Base-by-base conservation (phyloP, 225 moss, liverwort and hornwort genomes). In the Climacium dendroides region DNA sequence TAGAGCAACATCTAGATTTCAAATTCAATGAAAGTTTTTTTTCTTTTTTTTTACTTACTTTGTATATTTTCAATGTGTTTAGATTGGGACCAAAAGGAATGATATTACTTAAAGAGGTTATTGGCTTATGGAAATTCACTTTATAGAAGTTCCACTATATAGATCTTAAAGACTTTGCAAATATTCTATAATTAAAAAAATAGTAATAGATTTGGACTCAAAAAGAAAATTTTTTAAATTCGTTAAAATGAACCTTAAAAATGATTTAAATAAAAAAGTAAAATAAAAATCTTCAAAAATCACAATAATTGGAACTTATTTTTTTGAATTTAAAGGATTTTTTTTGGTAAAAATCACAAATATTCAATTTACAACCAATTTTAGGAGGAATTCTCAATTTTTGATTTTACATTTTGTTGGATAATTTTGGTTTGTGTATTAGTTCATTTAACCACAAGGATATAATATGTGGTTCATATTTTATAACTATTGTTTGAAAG, bases 201-300 rank as follows among this genome's bases (percentile, higher is more conserved):
- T 10, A 43, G 5, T 15, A 3, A 9, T 43, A 16, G 5, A 3
- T 71, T 3, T 71, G 5, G 9, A 25, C 0, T 5, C 0, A 5
- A 41, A 41, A 43, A 9, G 3, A 4, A 43, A 15, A 2, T 25
- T 24, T 5, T 69, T 24, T 0, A 69, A 1, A 13, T 69, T 24
- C 6, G 39, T n/a, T n/a, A 23, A 13, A 9, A 5, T 15, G 15
- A 25, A 2, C 15, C 5, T 41, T 3, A 15, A 71, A 26, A 41
- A 70, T 4, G 25, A 45, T 6, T 28, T 72, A 29, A 17, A 5
- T 29, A 28, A 10, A 41, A 26, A 39, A 25, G 5, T 14, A 25
- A n/a, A n/a, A n/a, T n/a, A n/a, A n/a, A n/a, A n/a, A n/a, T n/a
- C n/a, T n/a, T n/a, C n/a, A n/a, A n/a, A n/a, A n/a, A n/a, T n/a